Evolutionary conservation across 768 basidiomycete genomes (phyloP), one percentile per base, ranked within the genome.

Genomic region (Amanita muscaria): DNA sequence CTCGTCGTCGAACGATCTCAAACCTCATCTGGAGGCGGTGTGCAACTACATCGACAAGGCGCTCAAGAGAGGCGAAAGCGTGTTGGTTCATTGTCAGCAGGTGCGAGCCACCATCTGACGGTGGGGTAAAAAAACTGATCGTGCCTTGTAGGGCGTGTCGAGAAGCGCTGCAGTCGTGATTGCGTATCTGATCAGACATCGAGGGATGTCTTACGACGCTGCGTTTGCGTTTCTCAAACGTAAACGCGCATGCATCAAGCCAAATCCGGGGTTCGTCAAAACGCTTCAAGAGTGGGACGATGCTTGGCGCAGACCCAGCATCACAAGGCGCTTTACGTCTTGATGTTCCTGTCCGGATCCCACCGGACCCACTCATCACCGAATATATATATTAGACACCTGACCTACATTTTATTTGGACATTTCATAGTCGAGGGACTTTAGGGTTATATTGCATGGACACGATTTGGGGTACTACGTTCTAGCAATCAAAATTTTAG

Each of bases 61-160:
- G 14, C 66, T 88, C n/a, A 55, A 64, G 3, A 63, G 65, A 15
- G 84, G 85, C 2, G 61, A 72, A 48, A 83, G 76, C 47, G 78
- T 88, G 8, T 70, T 88, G 46, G 84, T 88, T 1, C 85, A 88
- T 57, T 88, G 85, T 53, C 84, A 88, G 50, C 85, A 88, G 80
- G 84, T 86, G 48, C 53, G 73, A 50, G 18, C 3, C 6, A 4
- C 15, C 31, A 7, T 32, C 16, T 32, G 15, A 18, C 14, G 18
- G 3, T 18, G 14, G 9, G 5, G 10, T 30, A 11, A 11, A 5
- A 32, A 42, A 14, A 4, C 31, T 21, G 24, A 23, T 11, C 38
- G 6, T 27, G 19, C 46, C 24, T 36, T 44, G 41, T 56, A 86
- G 84, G 85, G 85, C 50, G 70, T 88, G 42, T 88, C 85, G n/a